These are phyloP conservation scores for Kwoniella sp. DNA, from an alignment of 768 basidiomycete genomes.

Conservation along the genomic window DNA sequence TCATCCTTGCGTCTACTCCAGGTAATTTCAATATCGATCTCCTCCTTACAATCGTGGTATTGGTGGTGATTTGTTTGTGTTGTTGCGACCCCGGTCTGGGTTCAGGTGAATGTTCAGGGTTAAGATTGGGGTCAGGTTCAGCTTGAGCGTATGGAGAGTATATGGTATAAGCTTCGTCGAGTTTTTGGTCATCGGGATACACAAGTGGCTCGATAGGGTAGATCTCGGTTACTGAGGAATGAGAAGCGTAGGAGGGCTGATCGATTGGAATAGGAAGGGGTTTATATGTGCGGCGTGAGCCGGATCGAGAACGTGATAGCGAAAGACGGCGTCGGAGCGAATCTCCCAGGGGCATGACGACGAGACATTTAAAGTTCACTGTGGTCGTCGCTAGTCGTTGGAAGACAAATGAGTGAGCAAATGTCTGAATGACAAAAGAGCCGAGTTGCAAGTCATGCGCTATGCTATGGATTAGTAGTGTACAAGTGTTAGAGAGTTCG, in stretches of 20 bases:
- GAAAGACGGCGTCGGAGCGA: neutral
- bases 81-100: too few relatives aligned
- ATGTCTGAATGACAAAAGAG: neutral
- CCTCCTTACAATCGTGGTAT: neutral
- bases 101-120: too few relatives aligned
- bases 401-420: too few relatives aligned
- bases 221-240: neutral
- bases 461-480: too few relatives aligned
- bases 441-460: neutral
- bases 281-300: neutral
- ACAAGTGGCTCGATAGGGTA: neutral
- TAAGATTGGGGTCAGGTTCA: neutral
- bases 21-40: slow-evolving; percentile 17
- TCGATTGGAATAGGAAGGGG: neutral
- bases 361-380: too few relatives aligned
- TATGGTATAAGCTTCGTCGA: neutral
- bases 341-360: neutral
- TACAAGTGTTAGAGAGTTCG: too few relatives aligned
- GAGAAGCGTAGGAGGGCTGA: neutral
- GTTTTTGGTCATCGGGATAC: neutral
- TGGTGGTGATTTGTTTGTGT: neutral
- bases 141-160: neutral
- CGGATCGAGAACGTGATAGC: neutral
- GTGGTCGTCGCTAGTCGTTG: too few relatives aligned
- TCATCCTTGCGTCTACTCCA: slow-evolving; percentile 19